phyloP scores from a whole-genome alignment of 108 stramenopile genomes.

The Heterococcus sp. region DNA sequence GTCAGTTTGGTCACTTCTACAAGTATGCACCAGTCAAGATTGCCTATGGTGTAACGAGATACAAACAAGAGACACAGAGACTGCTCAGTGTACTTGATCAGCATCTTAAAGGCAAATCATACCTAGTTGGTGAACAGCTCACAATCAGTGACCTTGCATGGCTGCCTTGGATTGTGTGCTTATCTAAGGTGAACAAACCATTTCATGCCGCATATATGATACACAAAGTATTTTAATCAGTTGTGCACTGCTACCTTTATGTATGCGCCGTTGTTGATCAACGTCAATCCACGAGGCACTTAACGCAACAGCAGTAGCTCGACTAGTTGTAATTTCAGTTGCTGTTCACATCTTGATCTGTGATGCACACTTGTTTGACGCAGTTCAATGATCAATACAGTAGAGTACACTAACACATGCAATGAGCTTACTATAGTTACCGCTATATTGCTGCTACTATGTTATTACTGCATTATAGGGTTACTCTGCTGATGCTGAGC shows the following conservation, averaged over 20 bases:
- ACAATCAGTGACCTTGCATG: conserved; percentile 78
- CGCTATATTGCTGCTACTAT: background rate
- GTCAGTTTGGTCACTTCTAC: conserved; percentile 60
- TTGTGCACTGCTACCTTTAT: background rate
- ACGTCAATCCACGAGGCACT: background rate
- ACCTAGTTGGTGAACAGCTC: conserved; percentile 69
- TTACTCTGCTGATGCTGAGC: conserved; percentile 37
- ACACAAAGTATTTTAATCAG: background rate
- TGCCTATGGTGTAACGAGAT: conserved; percentile 73
- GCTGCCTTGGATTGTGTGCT: conserved; percentile 69
- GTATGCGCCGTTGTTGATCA: background rate
- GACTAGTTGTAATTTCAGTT: background rate
- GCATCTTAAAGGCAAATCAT: conserved; percentile 57
- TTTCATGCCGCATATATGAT: background rate
- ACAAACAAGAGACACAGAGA: conserved; percentile 77
- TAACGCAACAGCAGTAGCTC: background rate
- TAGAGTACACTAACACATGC: too few species aligned
- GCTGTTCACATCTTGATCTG: background rate
- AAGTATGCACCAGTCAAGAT: conserved; percentile 67
- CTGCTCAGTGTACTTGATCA: conserved; percentile 72
- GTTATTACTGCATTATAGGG: too few species aligned
- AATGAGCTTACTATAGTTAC: background rate
- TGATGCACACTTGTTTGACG: too few species aligned
- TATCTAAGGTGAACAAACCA: background rate
- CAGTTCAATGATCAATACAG: too few species aligned